Base-by-base conservation (phyloP, 176 grass and related monocot species). In the Pontederia crassipes region DNA sequence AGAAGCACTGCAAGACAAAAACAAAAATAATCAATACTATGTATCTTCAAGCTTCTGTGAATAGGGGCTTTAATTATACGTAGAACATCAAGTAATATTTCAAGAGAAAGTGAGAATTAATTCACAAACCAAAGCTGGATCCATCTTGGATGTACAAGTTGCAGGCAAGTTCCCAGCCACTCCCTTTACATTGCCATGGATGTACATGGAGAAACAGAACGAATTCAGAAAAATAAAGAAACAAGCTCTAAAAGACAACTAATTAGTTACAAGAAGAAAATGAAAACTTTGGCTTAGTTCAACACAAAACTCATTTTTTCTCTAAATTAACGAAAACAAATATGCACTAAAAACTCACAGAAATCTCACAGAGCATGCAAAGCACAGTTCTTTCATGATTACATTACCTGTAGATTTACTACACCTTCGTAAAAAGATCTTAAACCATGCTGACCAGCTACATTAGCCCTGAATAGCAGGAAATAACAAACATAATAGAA, bases 371-470 rank as follows among this genome's bases (percentile, higher is more conserved):
- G 10, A 12, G 45, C 10, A 62, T 1, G 16, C 17, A 11, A 11
- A 49, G 10, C 1, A 8, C 12, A 28, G 14, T 27, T 12, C 3
- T 8, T 27, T 28, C 11, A 72, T 60, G 32, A 7, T 7, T 40
- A 7, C 32, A 40, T 40, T 80, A 89, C 94, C 77, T 98, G 94
- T 61, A 98, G 72, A 79, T 68, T 86, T 64, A 98, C 82, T 66
- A 98, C 81, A 48, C 74, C 85, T 49, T 70, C 68, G 71, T 92
- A 98, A 66, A 86, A 81, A 4, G 85, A 77, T 72, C 88, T 98
- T 71, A 98, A 79, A 64, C 70, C 58, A 28, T 74, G 79, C 48
- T 46, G 80, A 47, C 94, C 94, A 52, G 87, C 75, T 71, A 98
- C 69, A 83, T 98, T 77, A 72, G 60, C 74, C 59, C 94, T 98